Evolutionary conservation across 371 early-diverging fungal genomes (phyloP).

Genomic region (Mortierella sp.): DNA sequence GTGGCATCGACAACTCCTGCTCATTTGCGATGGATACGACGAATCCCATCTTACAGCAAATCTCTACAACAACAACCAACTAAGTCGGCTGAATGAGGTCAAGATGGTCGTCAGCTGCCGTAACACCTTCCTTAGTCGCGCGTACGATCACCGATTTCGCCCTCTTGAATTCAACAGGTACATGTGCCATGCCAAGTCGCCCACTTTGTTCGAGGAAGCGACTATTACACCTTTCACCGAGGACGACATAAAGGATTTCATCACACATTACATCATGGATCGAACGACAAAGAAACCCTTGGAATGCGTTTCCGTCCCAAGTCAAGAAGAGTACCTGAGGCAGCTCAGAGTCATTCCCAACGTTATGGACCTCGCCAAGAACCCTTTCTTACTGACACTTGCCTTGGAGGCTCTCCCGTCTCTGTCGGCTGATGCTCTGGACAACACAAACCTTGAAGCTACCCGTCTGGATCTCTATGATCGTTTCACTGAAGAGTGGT

Average conservation of each 20-base stretch:
- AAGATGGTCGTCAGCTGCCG: constrained; percentile 19
- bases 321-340: neutral
- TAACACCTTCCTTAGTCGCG: neutral
- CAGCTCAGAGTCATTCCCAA: neutral
- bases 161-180: neutral
- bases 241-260: neutral
- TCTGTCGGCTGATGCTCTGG: neutral
- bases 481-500: neutral
- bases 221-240: neutral
- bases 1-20: neutral
- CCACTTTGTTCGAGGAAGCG: neutral
- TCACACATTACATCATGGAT: neutral
- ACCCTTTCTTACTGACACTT: neutral
- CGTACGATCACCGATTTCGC: neutral
- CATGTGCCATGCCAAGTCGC: too few relatives aligned
- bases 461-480: neutral
- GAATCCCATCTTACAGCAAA: neutral
- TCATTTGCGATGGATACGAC: constrained; percentile 19
- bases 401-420: neutral
- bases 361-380: constrained; percentile 1
- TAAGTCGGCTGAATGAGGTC: neutral
- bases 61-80: neutral
- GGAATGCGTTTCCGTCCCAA: too few relatives aligned
- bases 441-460: neutral
- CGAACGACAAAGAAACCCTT: neutral